Evolutionary conservation across 2,329 filamentous ascomycete species (phyloP), one percentile per base, ranked within the genome.

Genomic region (Trichophyton schoenleinii): DNA sequence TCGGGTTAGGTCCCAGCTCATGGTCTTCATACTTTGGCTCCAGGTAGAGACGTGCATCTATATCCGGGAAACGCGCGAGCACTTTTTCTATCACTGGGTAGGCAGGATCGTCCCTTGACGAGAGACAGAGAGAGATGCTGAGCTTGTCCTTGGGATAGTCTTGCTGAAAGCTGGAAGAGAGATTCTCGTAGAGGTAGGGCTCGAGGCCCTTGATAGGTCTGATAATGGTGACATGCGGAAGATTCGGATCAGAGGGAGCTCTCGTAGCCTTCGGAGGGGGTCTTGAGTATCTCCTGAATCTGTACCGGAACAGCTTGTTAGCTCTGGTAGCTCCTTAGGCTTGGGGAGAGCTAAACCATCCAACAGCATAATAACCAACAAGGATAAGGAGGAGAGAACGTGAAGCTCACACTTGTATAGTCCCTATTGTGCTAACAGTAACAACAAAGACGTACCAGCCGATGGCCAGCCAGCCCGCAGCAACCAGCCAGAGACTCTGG

Each of bases 151-250:
- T 74, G 0, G 92, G 89, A 70, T 97, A 97, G 60, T 84, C 80
- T 73, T 96, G 91, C 55, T 79, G 83, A 71, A 96, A 91, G 1
- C 87, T 89, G 3, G 91, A 87, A 34, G 88, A 87, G 46, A 99
- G 86, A 70, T 94, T 97, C 69, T 96, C 89, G 79, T 95, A 96
- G 25, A 97, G 84, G 65, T 85, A 83, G 3, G 91, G 88, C 72
- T 97, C 94, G 61, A 95, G 80, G 63, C 91, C 94, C 75, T 96
- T 97, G 66, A 96, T 87, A 0, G 94, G 95, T 1, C 94, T 88
- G 67, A 99, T 91, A 63, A 96, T 82, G 36, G 94, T 97, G 68
- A 99, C 81, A 75, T 89, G 86, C 15, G 91, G 92, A 2, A 90
- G 79, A 44, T 85, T 75, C 11, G 70, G 60, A 20, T 66, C 65